Evolutionary conservation across 2,329 filamentous ascomycete genomes (phyloP).

Genomic region (Epichloe coenophiala): DNA sequence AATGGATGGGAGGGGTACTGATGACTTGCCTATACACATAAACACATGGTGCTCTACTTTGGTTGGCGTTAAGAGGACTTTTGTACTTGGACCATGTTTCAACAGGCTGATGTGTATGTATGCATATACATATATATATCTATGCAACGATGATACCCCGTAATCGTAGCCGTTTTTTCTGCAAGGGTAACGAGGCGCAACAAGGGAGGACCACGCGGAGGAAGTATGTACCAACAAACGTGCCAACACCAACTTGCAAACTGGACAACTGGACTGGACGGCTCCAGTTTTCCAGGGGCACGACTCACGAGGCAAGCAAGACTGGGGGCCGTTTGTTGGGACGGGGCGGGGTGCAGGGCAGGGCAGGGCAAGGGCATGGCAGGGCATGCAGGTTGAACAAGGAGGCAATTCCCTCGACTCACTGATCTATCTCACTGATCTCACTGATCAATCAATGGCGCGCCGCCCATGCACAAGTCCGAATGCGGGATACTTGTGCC

Average conservation of each 20-base stretch:
- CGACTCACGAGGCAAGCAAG: too few species aligned
- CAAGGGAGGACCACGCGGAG: too few species aligned
- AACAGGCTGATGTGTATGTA: background rate
- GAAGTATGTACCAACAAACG: too few species aligned
- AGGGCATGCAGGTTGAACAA: too few species aligned
- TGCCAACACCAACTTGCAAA: too few species aligned
- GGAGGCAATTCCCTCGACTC: too few species aligned
- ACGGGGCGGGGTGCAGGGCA: background rate
- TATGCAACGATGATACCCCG: too few species aligned
- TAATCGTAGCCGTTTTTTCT: too few species aligned
- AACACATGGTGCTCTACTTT: background rate
- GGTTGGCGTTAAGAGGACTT: background rate
- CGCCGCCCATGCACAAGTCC: background rate
- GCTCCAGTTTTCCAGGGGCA: constrained; percentile 2
- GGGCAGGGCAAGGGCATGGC: background rate
- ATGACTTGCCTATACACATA: background rate
- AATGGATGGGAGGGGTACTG: background rate
- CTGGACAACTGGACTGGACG: background rate
- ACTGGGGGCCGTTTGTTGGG: background rate
- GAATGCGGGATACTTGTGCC: background rate
- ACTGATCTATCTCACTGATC: too few species aligned
- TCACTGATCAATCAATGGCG: too few species aligned
- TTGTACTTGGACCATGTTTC: background rate
- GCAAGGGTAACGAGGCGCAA: background rate
- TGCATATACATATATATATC: too few species aligned